phyloP scores from a whole-genome alignment of 257 asterid genomes.

The Leonotis leonurus region DNA sequence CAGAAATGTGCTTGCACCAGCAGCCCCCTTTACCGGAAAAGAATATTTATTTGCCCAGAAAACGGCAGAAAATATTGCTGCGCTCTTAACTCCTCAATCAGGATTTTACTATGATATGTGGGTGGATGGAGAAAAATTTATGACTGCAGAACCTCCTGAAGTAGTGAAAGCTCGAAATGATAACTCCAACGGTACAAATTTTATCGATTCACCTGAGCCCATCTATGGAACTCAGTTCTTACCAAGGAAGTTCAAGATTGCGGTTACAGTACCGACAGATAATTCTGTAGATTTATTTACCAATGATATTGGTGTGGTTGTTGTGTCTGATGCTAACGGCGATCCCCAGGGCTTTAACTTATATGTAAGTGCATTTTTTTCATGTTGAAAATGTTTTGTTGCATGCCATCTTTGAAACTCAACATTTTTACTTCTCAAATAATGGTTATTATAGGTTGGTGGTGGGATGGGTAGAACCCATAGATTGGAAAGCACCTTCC shows the following conservation, averaged over 20 bases:
- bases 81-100: constrained; percentile 92
- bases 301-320: constrained; percentile 83
- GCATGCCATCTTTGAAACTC: neutral
- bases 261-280: constrained; percentile 88
- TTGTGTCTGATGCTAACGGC: constrained; percentile 70
- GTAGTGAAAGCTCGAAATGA: constrained; percentile 86
- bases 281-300: constrained; percentile 94
- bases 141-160: constrained; percentile 91
- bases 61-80: constrained; percentile 90
- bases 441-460: constrained; percentile 67
- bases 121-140: constrained; percentile 87
- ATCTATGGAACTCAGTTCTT: constrained; percentile 95
- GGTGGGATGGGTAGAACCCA: constrained; percentile 99
- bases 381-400: neutral
- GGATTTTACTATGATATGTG: constrained; percentile 98
- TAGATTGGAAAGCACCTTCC: constrained; percentile 73
- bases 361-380: constrained; percentile 46
- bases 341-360: constrained; percentile 93
- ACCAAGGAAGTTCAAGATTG: constrained; percentile 95
- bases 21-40: constrained; percentile 61
- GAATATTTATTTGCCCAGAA: constrained; percentile 89
- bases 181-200: constrained; percentile 86
- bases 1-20: constrained; percentile 93
- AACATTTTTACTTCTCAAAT: neutral
- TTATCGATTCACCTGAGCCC: constrained; percentile 87